A percentile compares a stretch with the other conserved stretches of the same genome.
phyloP scores from a whole-genome alignment of 805 yeast species.

The Metschnikowia peoriensis region DNA sequence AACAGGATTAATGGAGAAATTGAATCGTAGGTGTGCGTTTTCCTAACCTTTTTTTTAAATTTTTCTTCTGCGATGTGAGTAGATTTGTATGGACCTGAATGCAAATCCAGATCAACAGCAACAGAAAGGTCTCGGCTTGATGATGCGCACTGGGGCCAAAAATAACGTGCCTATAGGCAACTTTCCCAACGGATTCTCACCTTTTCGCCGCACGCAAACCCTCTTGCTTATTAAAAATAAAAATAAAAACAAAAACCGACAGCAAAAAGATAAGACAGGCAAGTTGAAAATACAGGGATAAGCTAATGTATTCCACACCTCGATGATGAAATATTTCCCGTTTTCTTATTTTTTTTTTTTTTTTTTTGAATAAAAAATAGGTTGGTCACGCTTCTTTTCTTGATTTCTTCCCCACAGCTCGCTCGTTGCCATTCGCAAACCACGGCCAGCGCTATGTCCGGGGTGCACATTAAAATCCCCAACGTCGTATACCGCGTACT shows the following conservation, averaged over 20 bases:
- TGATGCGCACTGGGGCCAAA: slow-evolving; percentile 3
- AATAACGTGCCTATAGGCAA: background rate
- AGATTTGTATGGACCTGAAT: background rate
- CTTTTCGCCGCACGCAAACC: background rate
- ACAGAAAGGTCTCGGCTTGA: background rate
- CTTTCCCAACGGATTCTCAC: background rate
- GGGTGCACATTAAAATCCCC: background rate
- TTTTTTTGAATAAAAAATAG: too few relatives aligned
- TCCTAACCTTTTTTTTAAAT: background rate
- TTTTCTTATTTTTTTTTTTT: too few relatives aligned
- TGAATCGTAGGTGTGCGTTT: background rate
- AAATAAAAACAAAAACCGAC: background rate
- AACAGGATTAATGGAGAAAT: background rate
- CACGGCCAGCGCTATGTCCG: background rate
- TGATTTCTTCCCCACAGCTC: background rate
- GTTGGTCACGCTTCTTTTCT: background rate
- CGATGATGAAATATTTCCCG: too few relatives aligned
- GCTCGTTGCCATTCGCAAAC: background rate
- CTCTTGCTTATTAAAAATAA: background rate
- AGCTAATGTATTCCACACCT: too few relatives aligned
- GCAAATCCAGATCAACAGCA: slow-evolving; percentile 5
- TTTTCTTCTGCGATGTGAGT: background rate
- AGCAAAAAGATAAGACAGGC: too few relatives aligned
- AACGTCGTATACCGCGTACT: background rate
- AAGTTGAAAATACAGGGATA: too few relatives aligned